These are phyloP conservation scores for Serpula lacrymans DNA, from an alignment of 768 basidiomycete genomes.

Conservation along the genomic window DNA sequence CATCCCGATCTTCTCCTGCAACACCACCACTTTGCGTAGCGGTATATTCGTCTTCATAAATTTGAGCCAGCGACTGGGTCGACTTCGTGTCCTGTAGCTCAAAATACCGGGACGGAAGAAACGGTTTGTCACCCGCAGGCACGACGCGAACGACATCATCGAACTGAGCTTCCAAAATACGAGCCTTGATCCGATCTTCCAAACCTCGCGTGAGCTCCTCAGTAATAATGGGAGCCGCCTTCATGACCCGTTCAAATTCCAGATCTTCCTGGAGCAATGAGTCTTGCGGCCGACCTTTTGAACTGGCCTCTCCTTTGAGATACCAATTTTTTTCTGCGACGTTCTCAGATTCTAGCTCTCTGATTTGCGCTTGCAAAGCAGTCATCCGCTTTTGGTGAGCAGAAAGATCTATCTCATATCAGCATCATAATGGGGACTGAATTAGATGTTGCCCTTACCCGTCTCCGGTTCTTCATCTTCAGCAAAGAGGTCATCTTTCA, in stretches of 20 bases:
- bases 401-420: conserved; percentile 50
- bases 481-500: conserved; percentile 78
- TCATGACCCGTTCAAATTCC: conserved; percentile 89
- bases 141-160: conserved; percentile 91
- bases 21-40: conserved; percentile 57
- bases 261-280: conserved; percentile 91
- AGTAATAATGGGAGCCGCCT: conserved; percentile 84
- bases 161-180: conserved; percentile 81
- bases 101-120: conserved; percentile 84
- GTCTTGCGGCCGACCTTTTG: conserved; percentile 83
- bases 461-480: conserved; percentile 59
- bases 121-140: conserved; percentile 77
- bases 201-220: conserved; percentile 79
- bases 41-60: conserved; percentile 92
- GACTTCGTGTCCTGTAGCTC: conserved; percentile 90
- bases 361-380: conserved; percentile 73
- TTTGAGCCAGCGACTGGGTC: conserved; percentile 85
- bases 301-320: conserved; percentile 84
- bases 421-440: too few species aligned
- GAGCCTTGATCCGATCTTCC: conserved; percentile 87
- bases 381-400: conserved; percentile 78
- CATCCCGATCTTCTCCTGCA: conserved; percentile 75
- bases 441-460: too few species aligned
- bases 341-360: conserved; percentile 80
- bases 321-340: conserved; percentile 90